Conservation (phyloP, 257 asterid species). For the Scutellaria minor region DNA sequence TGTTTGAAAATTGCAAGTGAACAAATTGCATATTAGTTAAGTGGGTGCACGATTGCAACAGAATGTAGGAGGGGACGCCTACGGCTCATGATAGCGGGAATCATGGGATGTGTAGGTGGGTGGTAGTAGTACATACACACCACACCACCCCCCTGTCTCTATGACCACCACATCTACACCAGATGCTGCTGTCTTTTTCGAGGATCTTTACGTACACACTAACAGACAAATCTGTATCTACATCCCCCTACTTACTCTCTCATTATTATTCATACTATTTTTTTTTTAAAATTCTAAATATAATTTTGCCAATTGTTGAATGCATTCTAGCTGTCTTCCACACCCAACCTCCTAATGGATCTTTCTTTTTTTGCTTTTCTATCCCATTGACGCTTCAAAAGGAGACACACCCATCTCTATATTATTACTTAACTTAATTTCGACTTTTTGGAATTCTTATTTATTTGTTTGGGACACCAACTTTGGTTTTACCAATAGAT, state of each 20-base stretch:
- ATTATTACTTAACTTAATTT: slow-evolving; percentile 22
- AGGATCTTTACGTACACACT: slow-evolving; percentile 22
- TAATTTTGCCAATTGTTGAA: slow-evolving; percentile 23
- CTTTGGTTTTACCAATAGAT: no score
- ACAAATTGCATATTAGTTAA: no score
- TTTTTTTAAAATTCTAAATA: not conserved
- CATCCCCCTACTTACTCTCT: slow-evolving; percentile 14
- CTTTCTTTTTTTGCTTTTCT: slow-evolving; percentile 26
- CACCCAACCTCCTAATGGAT: slow-evolving; percentile 35
- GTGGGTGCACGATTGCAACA: slow-evolving; percentile 14
- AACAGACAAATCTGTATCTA: slow-evolving; percentile 28
- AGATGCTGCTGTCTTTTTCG: slow-evolving; percentile 44
- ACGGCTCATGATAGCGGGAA: slow-evolving; percentile 49
- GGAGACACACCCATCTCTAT: slow-evolving; percentile 37
- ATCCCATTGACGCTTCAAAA: slow-evolving; percentile 41
- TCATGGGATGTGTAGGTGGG: slow-evolving; percentile 46
- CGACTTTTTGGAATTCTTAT: not conserved
- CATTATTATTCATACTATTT: slow-evolving; percentile 19
- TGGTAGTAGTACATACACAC: not conserved
- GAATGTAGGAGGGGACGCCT: slow-evolving; percentile 4
- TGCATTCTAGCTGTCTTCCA: slow-evolving; percentile 62
- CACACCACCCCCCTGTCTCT: not conserved
- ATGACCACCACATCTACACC: not conserved
- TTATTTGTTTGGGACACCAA: not conserved
- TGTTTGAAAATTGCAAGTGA: no score